phyloP scores from a whole-genome alignment of 305 asterid genomes.

The Fraxinus sp. region DNA sequence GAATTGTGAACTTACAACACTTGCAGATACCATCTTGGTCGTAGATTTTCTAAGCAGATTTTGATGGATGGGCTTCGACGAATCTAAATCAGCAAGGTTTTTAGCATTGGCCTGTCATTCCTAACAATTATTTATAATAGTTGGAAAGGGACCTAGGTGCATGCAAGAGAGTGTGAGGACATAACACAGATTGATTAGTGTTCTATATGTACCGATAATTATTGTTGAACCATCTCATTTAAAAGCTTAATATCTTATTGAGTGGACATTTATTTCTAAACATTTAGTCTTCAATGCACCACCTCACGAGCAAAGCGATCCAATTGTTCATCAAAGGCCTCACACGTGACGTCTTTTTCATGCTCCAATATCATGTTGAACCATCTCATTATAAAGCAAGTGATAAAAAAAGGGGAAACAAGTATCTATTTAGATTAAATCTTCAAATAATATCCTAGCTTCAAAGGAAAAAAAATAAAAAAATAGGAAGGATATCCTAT shows the following conservation, averaged over 20 bases:
- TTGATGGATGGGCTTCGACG: constrained; percentile 35
- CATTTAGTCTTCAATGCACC: background rate
- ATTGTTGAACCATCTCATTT: background rate
- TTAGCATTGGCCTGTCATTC: constrained; percentile 39
- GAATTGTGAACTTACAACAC: constrained; percentile 45
- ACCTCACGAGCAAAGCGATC: background rate
- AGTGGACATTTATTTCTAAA: background rate
- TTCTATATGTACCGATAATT: background rate
- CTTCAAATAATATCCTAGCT: background rate
- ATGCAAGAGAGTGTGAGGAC: background rate
- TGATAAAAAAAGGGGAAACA: background rate
- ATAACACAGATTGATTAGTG: background rate
- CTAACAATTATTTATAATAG: constrained; percentile 11
- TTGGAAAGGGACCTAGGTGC: constrained; percentile 8
- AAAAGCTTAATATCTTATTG: background rate
- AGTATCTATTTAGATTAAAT: background rate
- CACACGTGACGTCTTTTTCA: background rate
- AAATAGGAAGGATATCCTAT: background rate
- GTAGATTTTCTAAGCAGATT: constrained; percentile 46
- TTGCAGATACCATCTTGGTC: constrained; percentile 48
- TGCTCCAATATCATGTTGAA: background rate
- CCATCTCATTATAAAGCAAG: background rate
- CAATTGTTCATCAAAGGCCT: background rate
- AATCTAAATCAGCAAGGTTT: constrained; percentile 25
- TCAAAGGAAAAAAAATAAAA: background rate